phyloP scores from a whole-genome alignment of 805 yeast genomes.

The Grigorovia humatica region DNA sequence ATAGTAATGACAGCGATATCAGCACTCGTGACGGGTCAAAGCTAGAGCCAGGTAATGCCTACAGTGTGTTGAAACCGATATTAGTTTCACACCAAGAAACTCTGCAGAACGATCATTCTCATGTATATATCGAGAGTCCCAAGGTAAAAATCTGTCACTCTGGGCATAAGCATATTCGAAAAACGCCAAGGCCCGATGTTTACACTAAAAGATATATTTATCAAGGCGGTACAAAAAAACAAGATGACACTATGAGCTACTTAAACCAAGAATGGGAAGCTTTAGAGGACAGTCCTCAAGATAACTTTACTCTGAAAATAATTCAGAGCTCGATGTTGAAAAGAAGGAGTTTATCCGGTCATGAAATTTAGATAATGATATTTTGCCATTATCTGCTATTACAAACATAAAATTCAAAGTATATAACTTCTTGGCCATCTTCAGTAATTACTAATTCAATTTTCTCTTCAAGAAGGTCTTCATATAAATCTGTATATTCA shows the following conservation, averaged over 20 bases:
- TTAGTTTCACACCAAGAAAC: background rate
- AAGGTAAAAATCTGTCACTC: background rate
- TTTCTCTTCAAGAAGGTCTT: background rate
- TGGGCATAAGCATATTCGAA: slow-evolving; percentile 6
- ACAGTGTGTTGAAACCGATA: slow-evolving; percentile 1
- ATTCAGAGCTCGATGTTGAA: slow-evolving; percentile 21
- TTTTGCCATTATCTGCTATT: no score
- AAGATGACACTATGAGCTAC: background rate
- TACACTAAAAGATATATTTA: background rate
- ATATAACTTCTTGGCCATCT: no score
- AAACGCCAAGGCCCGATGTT: slow-evolving; percentile 8
- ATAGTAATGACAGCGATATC: no score
- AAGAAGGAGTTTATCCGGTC: slow-evolving; percentile 13
- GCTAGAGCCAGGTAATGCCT: background rate
- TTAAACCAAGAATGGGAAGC: background rate
- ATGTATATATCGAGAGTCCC: slow-evolving; percentile 9
- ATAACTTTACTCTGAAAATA: slow-evolving; percentile 15
- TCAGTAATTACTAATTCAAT: no score
- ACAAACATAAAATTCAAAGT: no score
- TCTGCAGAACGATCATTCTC: slow-evolving; percentile 1
- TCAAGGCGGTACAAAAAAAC: background rate
- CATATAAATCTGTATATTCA: background rate
- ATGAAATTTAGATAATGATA: background rate
- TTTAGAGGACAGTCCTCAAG: background rate
- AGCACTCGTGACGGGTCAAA: no score